These are phyloP conservation scores for Debaryomyces subglobosus DNA, from an alignment of 1,139 yeast species.

Conservation along the genomic window DNA sequence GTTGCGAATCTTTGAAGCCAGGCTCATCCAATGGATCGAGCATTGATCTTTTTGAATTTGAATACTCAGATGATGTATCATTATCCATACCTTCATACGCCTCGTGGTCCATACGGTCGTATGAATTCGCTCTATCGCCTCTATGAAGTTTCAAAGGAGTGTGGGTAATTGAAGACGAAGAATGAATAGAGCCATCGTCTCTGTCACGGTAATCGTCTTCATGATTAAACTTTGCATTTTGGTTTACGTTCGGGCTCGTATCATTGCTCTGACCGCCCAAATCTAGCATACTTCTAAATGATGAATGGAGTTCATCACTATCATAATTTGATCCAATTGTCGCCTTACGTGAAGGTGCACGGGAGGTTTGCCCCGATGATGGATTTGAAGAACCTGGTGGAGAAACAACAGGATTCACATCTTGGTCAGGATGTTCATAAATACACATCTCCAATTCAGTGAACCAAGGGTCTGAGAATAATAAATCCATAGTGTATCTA, in stretches of 20 bases:
- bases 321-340: constrained; percentile 23
- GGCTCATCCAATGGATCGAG: constrained; percentile 1
- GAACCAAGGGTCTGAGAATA: constrained; percentile 71
- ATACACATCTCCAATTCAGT: constrained; percentile 60
- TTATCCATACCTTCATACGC: background rate
- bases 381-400: constrained; percentile 25
- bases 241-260: background rate
- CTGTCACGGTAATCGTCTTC: constrained; percentile 12
- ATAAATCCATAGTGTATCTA: constrained; percentile 56
- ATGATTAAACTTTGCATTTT: background rate
- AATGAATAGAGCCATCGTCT: constrained; percentile 27
- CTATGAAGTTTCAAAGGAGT: constrained; percentile 16
- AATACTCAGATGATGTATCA: constrained; percentile 1
- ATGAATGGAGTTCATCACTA: constrained; percentile 29
- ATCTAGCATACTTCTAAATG: constrained; percentile 47
- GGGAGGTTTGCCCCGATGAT: constrained; percentile 30
- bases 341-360: constrained; percentile 39
- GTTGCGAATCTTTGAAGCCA: background rate
- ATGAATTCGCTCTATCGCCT: constrained; percentile 8
- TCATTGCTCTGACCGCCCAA: constrained; percentile 20
- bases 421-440: constrained; percentile 55
- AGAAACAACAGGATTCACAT: constrained; percentile 40
- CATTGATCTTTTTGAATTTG: constrained; percentile 7
- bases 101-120: background rate
- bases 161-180: constrained; percentile 32